A percentile compares a stretch with the other conserved stretches of the same genome.
Conservation (phyloP, 129 eudicot species). For the Helianthus tuberosus region DNA sequence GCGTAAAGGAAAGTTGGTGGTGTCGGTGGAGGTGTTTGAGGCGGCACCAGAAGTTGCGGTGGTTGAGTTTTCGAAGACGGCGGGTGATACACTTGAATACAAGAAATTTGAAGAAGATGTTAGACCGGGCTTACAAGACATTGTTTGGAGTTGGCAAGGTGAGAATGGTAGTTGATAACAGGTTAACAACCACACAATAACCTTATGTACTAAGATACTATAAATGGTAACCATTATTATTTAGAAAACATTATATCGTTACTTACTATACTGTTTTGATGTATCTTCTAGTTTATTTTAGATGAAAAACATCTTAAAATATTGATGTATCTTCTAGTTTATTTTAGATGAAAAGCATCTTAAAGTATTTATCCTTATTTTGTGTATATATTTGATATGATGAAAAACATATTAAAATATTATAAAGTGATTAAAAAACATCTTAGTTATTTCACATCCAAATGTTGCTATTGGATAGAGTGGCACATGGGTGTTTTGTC, state of each 20-base stretch:
- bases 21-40: slow-evolving; percentile 33
- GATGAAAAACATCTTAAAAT: no score
- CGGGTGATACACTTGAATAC: slow-evolving; percentile 72
- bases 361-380: no score
- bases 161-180: slow-evolving; percentile 35
- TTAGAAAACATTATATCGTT: neutral
- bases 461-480: no score
- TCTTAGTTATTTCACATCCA: no score
- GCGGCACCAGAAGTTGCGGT: slow-evolving; percentile 63
- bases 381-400: no score
- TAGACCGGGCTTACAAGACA: slow-evolving; percentile 68
- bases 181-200: slow-evolving; percentile 13
- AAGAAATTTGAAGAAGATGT: slow-evolving; percentile 66
- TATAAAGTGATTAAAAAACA: no score
- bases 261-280: no score
- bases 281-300: no score
- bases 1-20: slow-evolving; percentile 28
- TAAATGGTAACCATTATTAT: neutral
- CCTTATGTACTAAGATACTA: slow-evolving; percentile 22
- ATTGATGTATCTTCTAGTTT: no score
- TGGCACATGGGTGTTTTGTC: no score
- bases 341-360: no score
- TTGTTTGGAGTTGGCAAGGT: slow-evolving; percentile 96
- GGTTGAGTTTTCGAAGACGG: slow-evolving; percentile 34
- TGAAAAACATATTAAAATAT: no score